Base-by-base conservation (phyloP, 805 yeast species). In the Pichia kluyveri region DNA sequence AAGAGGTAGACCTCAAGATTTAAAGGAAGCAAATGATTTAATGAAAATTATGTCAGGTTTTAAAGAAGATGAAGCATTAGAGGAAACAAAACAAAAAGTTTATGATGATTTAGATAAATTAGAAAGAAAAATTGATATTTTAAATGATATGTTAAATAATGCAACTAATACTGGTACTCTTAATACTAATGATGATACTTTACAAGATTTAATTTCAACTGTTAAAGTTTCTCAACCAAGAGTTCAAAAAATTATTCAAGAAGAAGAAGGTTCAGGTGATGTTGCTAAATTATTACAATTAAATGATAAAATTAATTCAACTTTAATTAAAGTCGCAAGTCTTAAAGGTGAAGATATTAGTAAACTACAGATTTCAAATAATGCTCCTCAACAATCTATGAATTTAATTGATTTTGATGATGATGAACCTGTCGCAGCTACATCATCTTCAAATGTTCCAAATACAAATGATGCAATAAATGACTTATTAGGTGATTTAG, bases 21-120 rank as follows among this genome's bases (percentile, higher is more conserved):
- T 93, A 60, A 86, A 83, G 58, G 99, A 93, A 66, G 99, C 99
- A 41, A 93, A 93, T 66, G 87, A 86, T 57, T 75, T 93, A 65
- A 93, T 93, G 99, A 89, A 91, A 64, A 80, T 93, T 56, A 89
- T 93, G 96, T 96, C 98, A 6, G 99, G 99, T 7, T 93, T 88
- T 71, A 86, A 86, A 64, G 88, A 86, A 59, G 96, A 89, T 62
- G 79, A 81, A 51, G 70, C 76, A 18, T 70, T 76, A 51, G 78
- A 79, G 47, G 86, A 82, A 57, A 85, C 88, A 54, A 81, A 80
- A 60, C 86, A 85, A 48, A 80, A 85, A 56, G 83, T 90, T 34
- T 81, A 83, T 34, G 87, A 84, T 54, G 98, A 93, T 60, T 72
- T 93, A 46, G 87, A 85, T 43, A 83, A 86, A 62, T 74, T 93